A percentile compares a stretch with the other conserved stretches of the same genome.
Conservation (phyloP, 257 asterid species). For the Solanum neorickii region DNA sequence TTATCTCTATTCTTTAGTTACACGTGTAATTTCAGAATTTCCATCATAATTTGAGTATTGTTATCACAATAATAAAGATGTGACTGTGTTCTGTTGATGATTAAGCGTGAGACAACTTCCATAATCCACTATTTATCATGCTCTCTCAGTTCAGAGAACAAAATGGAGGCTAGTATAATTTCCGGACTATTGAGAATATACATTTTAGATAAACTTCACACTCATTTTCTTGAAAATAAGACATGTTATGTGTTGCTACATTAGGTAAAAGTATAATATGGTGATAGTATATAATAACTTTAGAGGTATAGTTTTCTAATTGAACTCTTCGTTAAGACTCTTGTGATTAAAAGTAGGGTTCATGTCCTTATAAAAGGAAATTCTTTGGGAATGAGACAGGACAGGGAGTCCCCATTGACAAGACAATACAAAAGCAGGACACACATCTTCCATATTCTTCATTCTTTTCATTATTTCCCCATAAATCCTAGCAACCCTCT, state of each 20-base stretch:
- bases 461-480: slow-evolving; percentile 22
- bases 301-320: too few relatives aligned
- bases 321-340: background rate
- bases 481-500: slow-evolving; percentile 35
- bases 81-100: background rate
- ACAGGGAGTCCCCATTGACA: slow-evolving; percentile 67
- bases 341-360: background rate
- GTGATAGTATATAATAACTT: too few relatives aligned
- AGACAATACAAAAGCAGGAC: slow-evolving; percentile 38
- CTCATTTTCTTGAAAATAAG: too few relatives aligned
- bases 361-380: background rate
- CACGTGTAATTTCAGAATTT: background rate
- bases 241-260: too few relatives aligned
- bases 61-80: background rate
- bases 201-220: too few relatives aligned
- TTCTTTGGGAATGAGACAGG: slow-evolving; percentile 27
- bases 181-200: too few relatives aligned
- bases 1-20: too few relatives aligned
- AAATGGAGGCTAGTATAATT: too few relatives aligned
- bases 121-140: too few relatives aligned
- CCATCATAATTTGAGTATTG: background rate
- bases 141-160: too few relatives aligned
- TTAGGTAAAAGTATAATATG: too few relatives aligned
- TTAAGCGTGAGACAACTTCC: too few relatives aligned
- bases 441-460: slow-evolving; percentile 36